These are phyloP conservation scores for Coemansia sp. DNA, from an alignment of 192 early-diverging fungal genomes.

Conservation along the genomic window DNA sequence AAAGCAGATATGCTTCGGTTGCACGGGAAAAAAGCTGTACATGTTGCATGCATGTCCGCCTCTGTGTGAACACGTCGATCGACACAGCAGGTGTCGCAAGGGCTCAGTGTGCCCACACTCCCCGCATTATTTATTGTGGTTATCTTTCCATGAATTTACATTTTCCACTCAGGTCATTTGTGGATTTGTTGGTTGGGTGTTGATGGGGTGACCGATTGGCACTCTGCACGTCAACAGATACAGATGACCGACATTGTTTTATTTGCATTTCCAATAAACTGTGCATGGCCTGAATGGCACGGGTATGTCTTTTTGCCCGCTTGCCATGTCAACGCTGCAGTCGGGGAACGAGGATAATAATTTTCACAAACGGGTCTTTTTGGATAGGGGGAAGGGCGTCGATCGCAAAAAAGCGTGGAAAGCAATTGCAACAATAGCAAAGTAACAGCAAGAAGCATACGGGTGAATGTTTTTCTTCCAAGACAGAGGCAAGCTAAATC, in stretches of 20 bases:
- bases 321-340: neutral
- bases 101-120: neutral
- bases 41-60: neutral
- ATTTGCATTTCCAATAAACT: neutral
- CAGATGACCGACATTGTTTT: neutral
- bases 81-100: neutral
- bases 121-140: neutral
- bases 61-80: neutral
- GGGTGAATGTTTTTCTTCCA: neutral
- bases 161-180: neutral
- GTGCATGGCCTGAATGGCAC: neutral
- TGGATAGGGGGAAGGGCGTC: neutral
- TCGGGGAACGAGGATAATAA: neutral
- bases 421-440: neutral
- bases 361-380: neutral
- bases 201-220: neutral
- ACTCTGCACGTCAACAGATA: neutral
- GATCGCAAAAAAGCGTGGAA: neutral
- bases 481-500: neutral
- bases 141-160: neutral
- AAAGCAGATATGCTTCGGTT: neutral
- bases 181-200: neutral
- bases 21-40: conserved; percentile 1
- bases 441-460: neutral
- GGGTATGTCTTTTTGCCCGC: neutral